A percentile compares a stretch with the other conserved stretches of the same genome.
phyloP scores from a whole-genome alignment of 352 stramenopile genomes.

The Globisporangium middletonii region DNA sequence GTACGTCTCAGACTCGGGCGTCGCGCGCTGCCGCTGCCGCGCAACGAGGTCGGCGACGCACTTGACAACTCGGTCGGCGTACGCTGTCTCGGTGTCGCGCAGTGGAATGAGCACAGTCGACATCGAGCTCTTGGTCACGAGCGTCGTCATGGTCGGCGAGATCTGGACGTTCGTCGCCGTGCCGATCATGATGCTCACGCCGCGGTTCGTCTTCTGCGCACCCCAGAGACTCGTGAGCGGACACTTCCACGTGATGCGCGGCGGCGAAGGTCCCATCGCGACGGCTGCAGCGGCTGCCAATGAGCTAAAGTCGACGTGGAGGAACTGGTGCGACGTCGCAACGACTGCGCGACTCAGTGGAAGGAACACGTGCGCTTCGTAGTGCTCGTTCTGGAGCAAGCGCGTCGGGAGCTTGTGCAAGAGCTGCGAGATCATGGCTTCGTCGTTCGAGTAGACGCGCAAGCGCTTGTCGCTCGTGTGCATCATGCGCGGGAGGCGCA shows the following conservation, averaged over 20 bases:
- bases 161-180: conserved; percentile 29
- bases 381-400: conserved; percentile 67
- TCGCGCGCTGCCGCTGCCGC: conserved; percentile 28
- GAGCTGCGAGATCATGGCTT: conserved; percentile 62
- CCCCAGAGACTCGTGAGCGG: conserved; percentile 37
- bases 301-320: conserved; percentile 44
- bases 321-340: conserved; percentile 67
- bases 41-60: conserved; percentile 36
- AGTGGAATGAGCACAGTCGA: conserved; percentile 39
- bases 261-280: conserved; percentile 12
- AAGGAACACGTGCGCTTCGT: conserved; percentile 72
- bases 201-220: conserved; percentile 31
- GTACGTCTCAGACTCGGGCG: conserved; percentile 26
- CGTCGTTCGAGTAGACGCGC: conserved; percentile 68
- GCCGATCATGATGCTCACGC: conserved; percentile 44
- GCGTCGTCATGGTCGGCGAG: conserved; percentile 12
- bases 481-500: conserved; percentile 74
- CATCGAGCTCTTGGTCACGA: conserved; percentile 45
- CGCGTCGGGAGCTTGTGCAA: conserved; percentile 49
- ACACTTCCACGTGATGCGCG: conserved; percentile 43
- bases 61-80: conserved; percentile 31
- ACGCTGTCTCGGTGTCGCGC: conserved; percentile 21
- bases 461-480: conserved; percentile 71
- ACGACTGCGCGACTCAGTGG: conserved; percentile 57
- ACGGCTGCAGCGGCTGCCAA: conserved; percentile 17